phyloP scores from a whole-genome alignment of 805 yeast genomes.

The Naumovozyma baii region DNA sequence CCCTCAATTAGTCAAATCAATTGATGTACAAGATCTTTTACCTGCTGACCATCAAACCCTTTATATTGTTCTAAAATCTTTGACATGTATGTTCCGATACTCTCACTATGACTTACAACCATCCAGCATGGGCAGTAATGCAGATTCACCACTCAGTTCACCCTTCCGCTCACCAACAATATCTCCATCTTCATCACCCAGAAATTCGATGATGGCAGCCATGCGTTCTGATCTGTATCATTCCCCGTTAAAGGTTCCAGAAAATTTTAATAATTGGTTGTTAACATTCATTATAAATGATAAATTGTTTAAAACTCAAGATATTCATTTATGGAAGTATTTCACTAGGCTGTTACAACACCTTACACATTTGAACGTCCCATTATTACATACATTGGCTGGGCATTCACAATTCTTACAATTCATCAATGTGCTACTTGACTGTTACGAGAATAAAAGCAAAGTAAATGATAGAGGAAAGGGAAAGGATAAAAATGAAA shows the following conservation, averaged over 20 bases:
- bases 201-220: slow-evolving; percentile 1
- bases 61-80: slow-evolving; percentile 19
- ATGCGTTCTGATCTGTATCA: neutral
- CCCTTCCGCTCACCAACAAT: slow-evolving; percentile 5
- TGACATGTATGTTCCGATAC: slow-evolving; percentile 14
- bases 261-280: slow-evolving; percentile 15
- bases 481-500: neutral
- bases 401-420: slow-evolving; percentile 8
- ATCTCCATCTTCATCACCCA: slow-evolving; percentile 4
- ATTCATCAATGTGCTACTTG: slow-evolving; percentile 6
- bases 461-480: neutral
- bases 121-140: slow-evolving; percentile 3
- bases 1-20: slow-evolving; percentile 3
- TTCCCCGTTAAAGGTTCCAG: slow-evolving; percentile 8
- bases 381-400: slow-evolving; percentile 9
- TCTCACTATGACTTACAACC: slow-evolving; percentile 4
- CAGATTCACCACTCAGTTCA: slow-evolving; percentile 5
- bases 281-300: slow-evolving; percentile 10
- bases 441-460: slow-evolving; percentile 2
- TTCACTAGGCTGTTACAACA: slow-evolving; percentile 23
- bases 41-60: slow-evolving; percentile 10
- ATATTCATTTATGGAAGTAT: slow-evolving; percentile 24
- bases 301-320: slow-evolving; percentile 5
- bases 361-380: slow-evolving; percentile 14
- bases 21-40: neutral